Percentiles rank a stretch among this genome's conserved stretches.
Conservation (phyloP, 768 basidiomycete species). For the Paxillus rubicundulus region DNA sequence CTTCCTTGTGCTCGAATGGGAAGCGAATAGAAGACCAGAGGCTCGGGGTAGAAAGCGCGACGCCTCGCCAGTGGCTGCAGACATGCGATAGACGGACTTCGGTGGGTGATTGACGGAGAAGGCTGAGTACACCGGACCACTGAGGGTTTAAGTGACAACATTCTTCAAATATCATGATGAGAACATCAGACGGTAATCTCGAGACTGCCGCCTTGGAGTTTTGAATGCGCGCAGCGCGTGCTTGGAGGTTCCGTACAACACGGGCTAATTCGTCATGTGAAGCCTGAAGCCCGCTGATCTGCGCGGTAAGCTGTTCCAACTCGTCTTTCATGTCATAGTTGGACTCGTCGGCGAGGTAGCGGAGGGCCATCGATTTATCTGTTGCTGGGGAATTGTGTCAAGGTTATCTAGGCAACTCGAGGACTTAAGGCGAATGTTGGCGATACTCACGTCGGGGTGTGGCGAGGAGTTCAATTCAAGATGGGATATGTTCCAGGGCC, state of each 20-base stretch:
- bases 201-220: slow-evolving; percentile 29
- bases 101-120: slow-evolving; percentile 32
- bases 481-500: slow-evolving; percentile 17
- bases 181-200: slow-evolving; percentile 31
- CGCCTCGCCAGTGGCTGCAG: slow-evolving; percentile 33
- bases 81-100: slow-evolving; percentile 36
- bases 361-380: slow-evolving; percentile 21
- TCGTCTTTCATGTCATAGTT: slow-evolving; percentile 17
- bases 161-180: slow-evolving; percentile 32
- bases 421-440: background rate
- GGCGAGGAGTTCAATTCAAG: slow-evolving; percentile 13
- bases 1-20: slow-evolving; percentile 28
- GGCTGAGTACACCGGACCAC: slow-evolving; percentile 31
- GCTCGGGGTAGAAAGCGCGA: slow-evolving; percentile 32
- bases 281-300: slow-evolving; percentile 27
- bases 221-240: slow-evolving; percentile 30
- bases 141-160: slow-evolving; percentile 31
- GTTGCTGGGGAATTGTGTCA: slow-evolving; percentile 5
- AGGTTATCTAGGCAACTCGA: background rate
- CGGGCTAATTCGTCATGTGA: slow-evolving; percentile 28
- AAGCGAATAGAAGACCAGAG: slow-evolving; percentile 36
- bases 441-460: slow-evolving; percentile 22
- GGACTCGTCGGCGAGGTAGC: slow-evolving; percentile 22
- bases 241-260: slow-evolving; percentile 26
- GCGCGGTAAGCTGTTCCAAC: slow-evolving; percentile 23